Evolutionary conservation across 179 eudicot species (phyloP), one percentile per base, ranked within the genome.

Genomic region (Sideroxylon spinosum): DNA sequence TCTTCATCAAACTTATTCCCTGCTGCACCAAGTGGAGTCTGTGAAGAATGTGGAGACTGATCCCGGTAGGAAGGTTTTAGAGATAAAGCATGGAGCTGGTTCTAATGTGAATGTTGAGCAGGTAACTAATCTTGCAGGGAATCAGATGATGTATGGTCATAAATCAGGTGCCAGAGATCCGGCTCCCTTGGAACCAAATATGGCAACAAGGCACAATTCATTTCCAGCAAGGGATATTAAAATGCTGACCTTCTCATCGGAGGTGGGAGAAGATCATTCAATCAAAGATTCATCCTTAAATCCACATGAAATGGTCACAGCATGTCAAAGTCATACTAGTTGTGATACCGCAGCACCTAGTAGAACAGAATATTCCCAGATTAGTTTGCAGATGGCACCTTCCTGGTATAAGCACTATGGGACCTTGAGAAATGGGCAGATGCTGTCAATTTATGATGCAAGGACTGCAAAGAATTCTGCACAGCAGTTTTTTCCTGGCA

Each of bases 401-500:
- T 77, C 87, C 65, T 78, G 83, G 86, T 81, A 76, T 81, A 78
- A 81, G 76, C 85, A 75, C 10, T 76, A 81, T 78, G 83, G 86
- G 22, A 62, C 56, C 28, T 49, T 78, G n/a, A 82, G 49, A 78
- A 79, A 84, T 67, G 84, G 78, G 69, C 83, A 85, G 76, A 74
- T 78, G 68, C 57, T 80, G 75, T 63, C 79, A 70, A 73, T 78
- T 66, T 73, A 60, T 80, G 82, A 84, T 65, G 53, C 68, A 19
- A 65, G 50, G 44, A 68, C 71, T 48, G 80, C 73, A 62, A 77
- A 63, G n/a, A 62, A 20, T 57, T 61, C 81, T 17, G 61, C 7
- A 12, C 77, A 79, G 14, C 82, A 62, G 12, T 72, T 81, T 13
- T 76, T 80, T 32, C 67, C 29, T 81, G 80, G 81, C 28, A 75